A percentile compares a stretch with the other conserved stretches of the same genome.
These are phyloP conservation scores for Melampsora americana DNA, from an alignment of 1,284 basidiomycete genomes.

Conservation along the genomic window DNA sequence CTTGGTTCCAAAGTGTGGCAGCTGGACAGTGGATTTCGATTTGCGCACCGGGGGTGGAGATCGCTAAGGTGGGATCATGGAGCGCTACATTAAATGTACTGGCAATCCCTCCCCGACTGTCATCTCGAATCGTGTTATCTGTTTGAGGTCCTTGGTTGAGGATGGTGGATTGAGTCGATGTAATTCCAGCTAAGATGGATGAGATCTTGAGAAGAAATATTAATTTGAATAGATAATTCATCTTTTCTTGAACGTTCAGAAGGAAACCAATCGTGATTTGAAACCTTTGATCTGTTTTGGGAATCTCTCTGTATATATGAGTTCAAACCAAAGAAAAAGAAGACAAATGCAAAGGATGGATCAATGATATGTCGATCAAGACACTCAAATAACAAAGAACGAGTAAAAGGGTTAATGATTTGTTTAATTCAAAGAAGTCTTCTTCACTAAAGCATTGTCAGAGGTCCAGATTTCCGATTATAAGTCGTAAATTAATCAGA, in stretches of 20 bases:
- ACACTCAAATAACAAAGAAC: not conserved
- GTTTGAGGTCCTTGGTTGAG: not conserved
- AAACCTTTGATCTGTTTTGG: not conserved
- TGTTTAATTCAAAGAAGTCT: not conserved
- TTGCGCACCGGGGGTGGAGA: slow-evolving; percentile 12
- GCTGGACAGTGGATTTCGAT: slow-evolving; percentile 28
- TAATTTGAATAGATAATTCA: not conserved
- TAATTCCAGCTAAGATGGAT: not conserved
- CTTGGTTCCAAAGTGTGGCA: slow-evolving; percentile 33
- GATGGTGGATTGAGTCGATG: not conserved
- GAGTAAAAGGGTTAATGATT: not conserved
- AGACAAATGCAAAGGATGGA: not conserved
- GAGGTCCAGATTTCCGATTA: not conserved
- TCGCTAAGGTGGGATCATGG: slow-evolving; percentile 27
- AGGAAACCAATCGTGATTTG: too few species aligned
- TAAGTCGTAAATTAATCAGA: not conserved
- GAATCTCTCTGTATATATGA: not conserved
- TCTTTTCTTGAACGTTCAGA: too few species aligned
- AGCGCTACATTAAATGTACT: slow-evolving; percentile 29
- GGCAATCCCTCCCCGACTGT: slow-evolving; percentile 13
- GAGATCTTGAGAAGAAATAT: not conserved
- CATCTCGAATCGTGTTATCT: not conserved
- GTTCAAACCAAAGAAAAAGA: not conserved
- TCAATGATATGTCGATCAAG: not conserved
- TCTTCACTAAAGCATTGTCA: not conserved